Conservation (phyloP, 805 yeast species). For the Metschnikowia continentalis region DNA sequence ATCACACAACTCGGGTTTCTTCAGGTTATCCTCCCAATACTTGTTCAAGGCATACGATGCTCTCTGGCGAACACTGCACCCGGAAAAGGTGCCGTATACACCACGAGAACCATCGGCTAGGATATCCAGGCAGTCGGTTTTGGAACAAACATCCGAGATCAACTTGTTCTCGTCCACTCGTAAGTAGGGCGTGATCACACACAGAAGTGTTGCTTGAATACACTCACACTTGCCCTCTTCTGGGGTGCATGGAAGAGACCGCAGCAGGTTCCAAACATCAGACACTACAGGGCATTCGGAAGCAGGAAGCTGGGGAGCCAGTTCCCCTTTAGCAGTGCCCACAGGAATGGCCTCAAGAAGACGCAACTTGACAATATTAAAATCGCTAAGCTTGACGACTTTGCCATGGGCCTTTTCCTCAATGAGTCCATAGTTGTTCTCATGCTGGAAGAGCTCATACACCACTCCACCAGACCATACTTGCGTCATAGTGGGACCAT, state of each 20-base stretch:
- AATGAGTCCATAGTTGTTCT: constrained; percentile 36
- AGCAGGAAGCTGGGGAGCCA: background rate
- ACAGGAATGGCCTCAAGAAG: constrained; percentile 21
- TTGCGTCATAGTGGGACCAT: constrained; percentile 29
- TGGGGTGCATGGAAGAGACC: constrained; percentile 38
- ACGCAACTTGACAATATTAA: constrained; percentile 24
- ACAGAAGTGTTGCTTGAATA: constrained; percentile 35
- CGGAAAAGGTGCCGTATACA: constrained; percentile 39
- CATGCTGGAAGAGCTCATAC: constrained; percentile 35
- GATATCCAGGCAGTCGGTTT: constrained; percentile 38
- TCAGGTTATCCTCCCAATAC: constrained; percentile 24
- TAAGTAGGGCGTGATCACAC: constrained; percentile 29
- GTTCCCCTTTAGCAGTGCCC: constrained; percentile 8
- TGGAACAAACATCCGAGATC: constrained; percentile 32
- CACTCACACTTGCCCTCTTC: constrained; percentile 43
- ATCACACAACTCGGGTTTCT: constrained; percentile 21
- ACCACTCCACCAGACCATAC: constrained; percentile 41
- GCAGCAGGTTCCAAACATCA: constrained; percentile 12
- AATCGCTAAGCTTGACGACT: constrained; percentile 29
- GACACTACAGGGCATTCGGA: constrained; percentile 9
- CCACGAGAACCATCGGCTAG: constrained; percentile 33
- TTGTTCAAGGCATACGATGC: constrained; percentile 40
- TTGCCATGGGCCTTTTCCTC: constrained; percentile 23
- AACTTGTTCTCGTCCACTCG: constrained; percentile 19
- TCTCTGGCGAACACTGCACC: constrained; percentile 35